Percentiles rank a stretch among this genome's conserved stretches.
Conservation (phyloP, 208 protist species). For the Trichomonas gallinae region DNA sequence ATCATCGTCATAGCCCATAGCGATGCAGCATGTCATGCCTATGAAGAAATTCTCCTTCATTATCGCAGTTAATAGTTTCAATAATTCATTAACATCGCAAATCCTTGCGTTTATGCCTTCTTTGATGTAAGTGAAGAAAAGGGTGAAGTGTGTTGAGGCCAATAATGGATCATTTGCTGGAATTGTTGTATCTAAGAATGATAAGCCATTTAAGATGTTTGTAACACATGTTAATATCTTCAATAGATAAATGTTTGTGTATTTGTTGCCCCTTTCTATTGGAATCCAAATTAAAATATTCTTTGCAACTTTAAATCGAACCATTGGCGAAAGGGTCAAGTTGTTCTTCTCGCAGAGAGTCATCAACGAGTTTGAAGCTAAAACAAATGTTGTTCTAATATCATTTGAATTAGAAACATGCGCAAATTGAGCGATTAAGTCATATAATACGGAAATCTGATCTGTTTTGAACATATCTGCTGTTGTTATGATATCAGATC, state of each 20-base stretch:
- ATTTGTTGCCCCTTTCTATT: neutral
- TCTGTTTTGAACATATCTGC: neutral
- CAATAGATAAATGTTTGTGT: neutral
- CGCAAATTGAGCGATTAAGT: neutral
- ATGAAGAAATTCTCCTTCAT: neutral
- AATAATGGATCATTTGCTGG: neutral
- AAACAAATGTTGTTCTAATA: neutral
- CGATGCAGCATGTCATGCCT: neutral
- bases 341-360: neutral
- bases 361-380: neutral
- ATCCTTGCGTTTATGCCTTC: neutral
- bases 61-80: neutral
- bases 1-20: neutral
- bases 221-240: neutral
- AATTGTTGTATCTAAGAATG: neutral
- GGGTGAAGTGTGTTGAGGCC: neutral
- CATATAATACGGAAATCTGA: neutral
- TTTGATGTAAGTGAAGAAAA: neutral
- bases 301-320: neutral
- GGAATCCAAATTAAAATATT: neutral
- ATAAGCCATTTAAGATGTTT: neutral
- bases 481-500: neutral
- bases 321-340: neutral
- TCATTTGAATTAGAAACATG: neutral
- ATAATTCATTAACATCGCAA: neutral